phyloP scores from a whole-genome alignment of 495 filamentous ascomycete genomes.

The Tuber calosporum region DNA sequence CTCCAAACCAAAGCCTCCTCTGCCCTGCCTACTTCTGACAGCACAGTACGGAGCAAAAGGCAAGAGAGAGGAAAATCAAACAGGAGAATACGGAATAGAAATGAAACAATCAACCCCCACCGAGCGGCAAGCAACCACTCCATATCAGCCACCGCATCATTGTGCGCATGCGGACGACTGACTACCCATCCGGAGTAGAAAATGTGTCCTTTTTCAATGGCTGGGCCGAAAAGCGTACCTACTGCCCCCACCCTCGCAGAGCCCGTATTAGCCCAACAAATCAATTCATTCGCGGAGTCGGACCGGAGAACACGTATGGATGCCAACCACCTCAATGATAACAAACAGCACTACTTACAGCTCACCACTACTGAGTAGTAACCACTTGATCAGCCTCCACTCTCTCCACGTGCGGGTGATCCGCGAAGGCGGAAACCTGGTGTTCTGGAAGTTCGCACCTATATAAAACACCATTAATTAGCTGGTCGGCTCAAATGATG shows the following conservation, averaged over 20 bases:
- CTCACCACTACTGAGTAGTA: slow-evolving; percentile 57
- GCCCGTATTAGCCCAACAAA: neutral
- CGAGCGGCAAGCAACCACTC: neutral
- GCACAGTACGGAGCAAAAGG: neutral
- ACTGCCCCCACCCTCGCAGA: neutral
- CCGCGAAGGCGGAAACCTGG: slow-evolving; percentile 53
- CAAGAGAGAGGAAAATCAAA: neutral
- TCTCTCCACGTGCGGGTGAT: slow-evolving; percentile 58
- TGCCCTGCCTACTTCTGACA: neutral
- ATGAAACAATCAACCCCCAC: neutral
- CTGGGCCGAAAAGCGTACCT: neutral
- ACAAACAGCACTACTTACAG: neutral
- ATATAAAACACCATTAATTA: slow-evolving; percentile 42
- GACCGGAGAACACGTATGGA: neutral
- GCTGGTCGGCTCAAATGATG: neutral
- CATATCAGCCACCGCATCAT: neutral
- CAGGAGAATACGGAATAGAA: neutral
- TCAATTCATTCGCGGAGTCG: neutral
- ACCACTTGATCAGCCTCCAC: slow-evolving; percentile 70
- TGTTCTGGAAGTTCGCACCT: slow-evolving; percentile 72
- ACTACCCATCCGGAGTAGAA: neutral
- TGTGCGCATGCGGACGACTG: neutral
- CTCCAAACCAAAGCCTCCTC: neutral
- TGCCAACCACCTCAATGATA: neutral
- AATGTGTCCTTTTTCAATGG: neutral